A percentile compares a stretch with the other conserved stretches of the same genome.
Conservation (phyloP, 2,329 filamentous ascomycete genomes). For the Claviceps quebecensis region DNA sequence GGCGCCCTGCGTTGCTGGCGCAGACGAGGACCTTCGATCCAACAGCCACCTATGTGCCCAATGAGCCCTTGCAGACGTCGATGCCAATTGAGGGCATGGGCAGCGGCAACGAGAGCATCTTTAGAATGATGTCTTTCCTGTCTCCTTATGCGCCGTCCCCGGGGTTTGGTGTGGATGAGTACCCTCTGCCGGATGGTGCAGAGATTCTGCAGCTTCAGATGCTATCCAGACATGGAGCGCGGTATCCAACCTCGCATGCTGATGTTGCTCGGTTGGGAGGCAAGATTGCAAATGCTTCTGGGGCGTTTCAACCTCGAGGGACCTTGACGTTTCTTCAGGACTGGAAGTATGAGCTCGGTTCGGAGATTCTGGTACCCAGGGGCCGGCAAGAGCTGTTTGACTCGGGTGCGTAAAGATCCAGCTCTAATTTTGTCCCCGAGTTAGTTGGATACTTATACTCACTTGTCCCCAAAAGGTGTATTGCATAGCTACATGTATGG, state of each 20-base stretch:
- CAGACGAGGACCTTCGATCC: conserved; percentile 56
- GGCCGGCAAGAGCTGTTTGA: conserved; percentile 62
- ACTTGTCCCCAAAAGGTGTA: conserved; percentile 30
- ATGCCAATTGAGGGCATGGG: conserved; percentile 49
- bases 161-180: conserved; percentile 63
- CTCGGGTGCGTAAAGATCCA: conserved; percentile 25
- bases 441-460: not conserved
- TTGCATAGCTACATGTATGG: conserved; percentile 62
- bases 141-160: conserved; percentile 58
- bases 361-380: conserved; percentile 57
- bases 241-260: conserved; percentile 53
- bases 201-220: conserved; percentile 59
- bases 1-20: conserved; percentile 53
- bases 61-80: conserved; percentile 56
- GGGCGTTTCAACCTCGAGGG: conserved; percentile 41
- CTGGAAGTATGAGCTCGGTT: conserved; percentile 56
- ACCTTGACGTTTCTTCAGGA: conserved; percentile 50
- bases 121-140: conserved; percentile 52
- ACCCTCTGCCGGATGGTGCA: conserved; percentile 49
- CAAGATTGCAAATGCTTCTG: conserved; percentile 40
- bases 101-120: conserved; percentile 48
- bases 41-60: conserved; percentile 50
- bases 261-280: conserved; percentile 41
- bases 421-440: not conserved
- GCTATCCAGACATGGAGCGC: conserved; percentile 58